Base-by-base conservation (phyloP, 1,284 basidiomycete species). In the Fomitopsis betulina region DNA sequence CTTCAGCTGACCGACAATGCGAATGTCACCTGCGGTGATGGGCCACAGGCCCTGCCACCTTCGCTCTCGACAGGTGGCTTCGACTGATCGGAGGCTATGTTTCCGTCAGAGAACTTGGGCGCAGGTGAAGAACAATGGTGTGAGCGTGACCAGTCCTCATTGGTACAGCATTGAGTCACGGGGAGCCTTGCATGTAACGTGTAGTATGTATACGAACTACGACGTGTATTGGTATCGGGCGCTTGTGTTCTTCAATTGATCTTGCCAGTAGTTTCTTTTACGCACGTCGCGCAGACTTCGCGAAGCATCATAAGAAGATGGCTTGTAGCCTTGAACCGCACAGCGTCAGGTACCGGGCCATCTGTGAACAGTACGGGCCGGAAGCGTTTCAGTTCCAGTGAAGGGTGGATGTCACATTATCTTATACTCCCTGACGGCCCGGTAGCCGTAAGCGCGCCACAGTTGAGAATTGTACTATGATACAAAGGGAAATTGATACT, bases 41-140 rank as follows among this genome's bases (percentile, higher is more conserved):
- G 74, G 4, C 51, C 69, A 23, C 67, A 70, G 54, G 78, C 81
- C 0, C 67, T 86, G 17, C 84, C 84, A 0, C 83, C 84, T 2
- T 85, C 84, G 12, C 72, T 85, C 50, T 85, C 83, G 2, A 85
- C 83, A 7, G 83, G 83, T 7, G 83, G 83, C 9, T 79, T 70
- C 58, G 62, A 69, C 27, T 71, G 45, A 12, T 17, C 25, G 30
- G 7, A 10, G 53, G 9, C 27, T 17, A 21, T 32, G 53, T 42
- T 23, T 30, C 25, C 30, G 15, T 30, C 5, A 3, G 25, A 47
- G 45, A 47, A 30, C 45, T 15, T 37, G 13, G 8, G 35, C 8
- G 35, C 4, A 37, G 35, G 13, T 37, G 35, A 9, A 37, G 35
- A 37, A 37, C 35, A 37, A 15, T 15, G 13, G 35, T 37, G 13